Evolutionary conservation across 495 filamentous ascomycete species (phyloP), one percentile per base, ranked within the genome.

Genomic region (Hamigera avellanea): DNA sequence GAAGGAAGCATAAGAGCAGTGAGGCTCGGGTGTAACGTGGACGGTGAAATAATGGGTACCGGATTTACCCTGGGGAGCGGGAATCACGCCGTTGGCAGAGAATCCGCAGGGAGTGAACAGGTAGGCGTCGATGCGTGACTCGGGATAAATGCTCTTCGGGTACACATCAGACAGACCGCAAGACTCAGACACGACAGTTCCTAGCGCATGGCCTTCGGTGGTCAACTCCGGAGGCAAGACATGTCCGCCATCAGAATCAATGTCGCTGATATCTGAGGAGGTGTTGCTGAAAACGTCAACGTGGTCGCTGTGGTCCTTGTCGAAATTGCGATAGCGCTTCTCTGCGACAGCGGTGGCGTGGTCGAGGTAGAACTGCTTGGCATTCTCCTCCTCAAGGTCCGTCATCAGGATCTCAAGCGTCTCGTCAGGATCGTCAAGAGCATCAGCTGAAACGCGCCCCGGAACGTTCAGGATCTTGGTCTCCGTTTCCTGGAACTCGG

Each of bases 351-450:
- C 77, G 73, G 79, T 87, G 61, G 91, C 93, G 60, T 93, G 72
- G 44, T 87, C 85, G 42, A 95, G 75, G 61, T 95, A 96, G 62
- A 95, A 99, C 57, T 96, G 86, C 66, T 88, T 86, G 27, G 93
- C 86, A 62, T 88, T 89, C 56, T 84, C 75, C 50, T 77, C 76
- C 37, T 96, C 91, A 40, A 99, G 67, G 53, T 99, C 93, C 37
- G 91, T 99, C 93, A 99, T 99, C 48, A 99, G 66, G 36, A 99
- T 75, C 69, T 99, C 93, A 19, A 99, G 62, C 14, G 93, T 99
- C 69, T 99, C 93, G 53, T 99, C 93, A 36, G 67, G 53, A 30
- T 64, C 64, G 30, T 67, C 58, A 21, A 61, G 48, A 12, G 55
- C 52, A n/a, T 63, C 61, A 27, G 66, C 56, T 5, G 35, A 39